A percentile compares a stretch with the other conserved stretches of the same genome.
Evolutionary conservation across 2,329 filamentous ascomycete genomes (phyloP).

Genomic region (Scortechinia acanthostroma): DNA sequence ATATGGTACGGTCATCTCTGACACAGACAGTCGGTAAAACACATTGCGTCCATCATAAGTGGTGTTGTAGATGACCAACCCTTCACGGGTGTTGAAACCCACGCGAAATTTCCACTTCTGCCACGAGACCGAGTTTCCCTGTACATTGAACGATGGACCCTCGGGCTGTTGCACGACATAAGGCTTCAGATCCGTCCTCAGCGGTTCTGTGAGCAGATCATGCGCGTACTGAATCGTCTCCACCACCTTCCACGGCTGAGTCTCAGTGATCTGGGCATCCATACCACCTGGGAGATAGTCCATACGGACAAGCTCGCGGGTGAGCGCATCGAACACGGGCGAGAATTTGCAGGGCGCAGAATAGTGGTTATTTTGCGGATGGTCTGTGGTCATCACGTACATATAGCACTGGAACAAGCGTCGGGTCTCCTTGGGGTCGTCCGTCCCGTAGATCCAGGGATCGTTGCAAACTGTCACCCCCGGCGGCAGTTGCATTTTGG

Average conservation of each 20-base stretch:
- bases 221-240: background rate
- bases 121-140: background rate
- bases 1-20: conserved; percentile 1
- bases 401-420: conserved; percentile 29
- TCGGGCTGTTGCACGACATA: conserved; percentile 1
- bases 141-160: background rate
- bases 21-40: conserved; percentile 2
- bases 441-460: conserved; percentile 55
- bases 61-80: background rate
- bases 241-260: background rate
- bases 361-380: conserved; percentile 1
- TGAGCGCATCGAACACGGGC: background rate
- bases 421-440: conserved; percentile 21
- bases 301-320: background rate
- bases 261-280: background rate
- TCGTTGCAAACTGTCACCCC: conserved; percentile 48
- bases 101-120: conserved; percentile 1
- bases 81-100: conserved; percentile 1
- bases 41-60: background rate
- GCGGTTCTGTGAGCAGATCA: background rate
- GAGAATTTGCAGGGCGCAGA: background rate
- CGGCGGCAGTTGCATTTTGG: conserved; percentile 47
- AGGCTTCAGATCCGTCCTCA: background rate
- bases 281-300: background rate
- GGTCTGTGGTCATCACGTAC: conserved; percentile 8